Evolutionary conservation across 371 early-diverging fungal species (phyloP).

Genomic region (Globomyces sp.): DNA sequence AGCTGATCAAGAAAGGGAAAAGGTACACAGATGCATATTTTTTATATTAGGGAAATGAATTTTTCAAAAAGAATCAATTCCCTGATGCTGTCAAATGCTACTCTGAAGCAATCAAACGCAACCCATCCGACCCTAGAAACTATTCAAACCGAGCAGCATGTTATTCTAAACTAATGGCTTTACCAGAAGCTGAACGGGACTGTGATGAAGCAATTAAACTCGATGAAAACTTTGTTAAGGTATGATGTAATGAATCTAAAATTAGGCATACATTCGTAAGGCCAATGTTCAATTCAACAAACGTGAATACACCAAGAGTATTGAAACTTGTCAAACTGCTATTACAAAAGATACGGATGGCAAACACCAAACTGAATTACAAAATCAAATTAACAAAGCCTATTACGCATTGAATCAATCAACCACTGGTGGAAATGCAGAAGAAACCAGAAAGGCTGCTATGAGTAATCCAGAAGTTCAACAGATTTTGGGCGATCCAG

Average conservation of each 20-base stretch:
- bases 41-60: constrained; percentile 67
- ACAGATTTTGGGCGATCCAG: constrained; percentile 84
- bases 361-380: constrained; percentile 80
- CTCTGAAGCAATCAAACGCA: constrained; percentile 96
- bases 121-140: constrained; percentile 83
- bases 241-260: neutral
- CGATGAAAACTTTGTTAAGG: constrained; percentile 87
- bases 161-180: constrained; percentile 92
- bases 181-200: constrained; percentile 94
- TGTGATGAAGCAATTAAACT: constrained; percentile 84
- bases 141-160: constrained; percentile 97
- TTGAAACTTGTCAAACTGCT: constrained; percentile 82
- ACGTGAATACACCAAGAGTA: constrained; percentile 80
- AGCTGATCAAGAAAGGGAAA: constrained; percentile 89
- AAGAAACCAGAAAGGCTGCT: constrained; percentile 82
- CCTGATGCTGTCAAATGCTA: constrained; percentile 91
- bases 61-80: constrained; percentile 88
- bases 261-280: constrained; percentile 88
- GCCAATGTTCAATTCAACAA: constrained; percentile 87
- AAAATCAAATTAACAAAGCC: constrained; percentile 74
- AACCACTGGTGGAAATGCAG: constrained; percentile 35
- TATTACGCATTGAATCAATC: constrained; percentile 59
- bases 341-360: constrained; percentile 76
- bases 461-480: constrained; percentile 91
- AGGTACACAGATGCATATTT: constrained; percentile 3